Base-by-base conservation (phyloP, 768 basidiomycete species). In the Trametes villosa region DNA sequence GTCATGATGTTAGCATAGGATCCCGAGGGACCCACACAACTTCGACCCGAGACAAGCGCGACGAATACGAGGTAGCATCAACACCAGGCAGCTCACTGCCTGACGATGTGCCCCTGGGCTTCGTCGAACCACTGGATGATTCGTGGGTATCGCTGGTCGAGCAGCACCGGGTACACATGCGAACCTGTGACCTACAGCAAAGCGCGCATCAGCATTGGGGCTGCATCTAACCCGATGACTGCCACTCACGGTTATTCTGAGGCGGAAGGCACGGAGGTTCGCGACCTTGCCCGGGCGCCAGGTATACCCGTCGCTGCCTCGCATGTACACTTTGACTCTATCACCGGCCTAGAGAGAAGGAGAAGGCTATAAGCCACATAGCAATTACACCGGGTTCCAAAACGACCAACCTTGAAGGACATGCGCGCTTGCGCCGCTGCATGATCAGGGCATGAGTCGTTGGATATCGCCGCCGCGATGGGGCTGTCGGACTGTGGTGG, bases 81-180 rank as follows among this genome's bases (percentile, higher is more conserved):
- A n/a, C n/a, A n/a, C n/a, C n/a, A n/a, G n/a, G n/a, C n/a, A n/a
- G n/a, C n/a, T n/a, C n/a, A n/a, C n/a, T 4, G 12, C 36, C 34
- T 9, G 34, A 15, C 34, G 15, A 48, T 48, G 18, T 31, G 34
- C 5, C 24, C 18, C 24, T 40, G 33, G 7, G 17, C 46, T 29
- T 46, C 45, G 34, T 48, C 45, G 34, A 57, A 57, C 55, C 55
- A 57, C 12, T 38, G 45, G 9, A 57, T 36, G 36, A 57, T 57
- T 2, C 46, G 33, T 1, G 55, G 45, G 2, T 3, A 26, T 0
- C 34, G 36, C 34, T 57, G 55, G 17, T 48, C 26, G 9, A 57
- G 38, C 18, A 57, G 45, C 36, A 57, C 55, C 0, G 55, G 55
- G 18, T 48, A 57, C 42, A 36, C 20, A 7, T 4, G 12, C 9